Base-by-base conservation (phyloP, 768 basidiomycete species). In the Tulasnella sp. region DNA sequence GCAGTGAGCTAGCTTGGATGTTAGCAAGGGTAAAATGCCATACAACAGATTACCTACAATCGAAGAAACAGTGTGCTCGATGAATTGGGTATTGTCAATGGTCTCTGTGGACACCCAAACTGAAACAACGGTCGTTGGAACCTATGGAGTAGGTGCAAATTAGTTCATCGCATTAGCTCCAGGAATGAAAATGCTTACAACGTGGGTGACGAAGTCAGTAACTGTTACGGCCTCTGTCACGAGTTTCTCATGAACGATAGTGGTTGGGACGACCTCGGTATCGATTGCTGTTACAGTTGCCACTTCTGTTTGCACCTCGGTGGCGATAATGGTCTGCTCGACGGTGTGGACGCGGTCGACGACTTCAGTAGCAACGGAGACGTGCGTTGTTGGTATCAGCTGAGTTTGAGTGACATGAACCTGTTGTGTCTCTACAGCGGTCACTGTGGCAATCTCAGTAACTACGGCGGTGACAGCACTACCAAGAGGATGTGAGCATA, bases 281-380 rank as follows among this genome's bases (percentile, higher is more conserved):
- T 72, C 62, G 1, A 79, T 81, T 63, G 67, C 66, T 45, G 22
- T 71, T 75, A 7, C 66, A 22, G 72, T 73, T 66, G 60, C 12
- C 73, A 72, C 22, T 5, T 1, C 15, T 37, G 6, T 32, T 56
- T 27, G 13, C 27, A 19, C 20, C 24, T 77, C 71, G 31, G 80
- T 81, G 10, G 76, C 75, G 51, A 79, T 82, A 57, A 75, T 60
- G 40, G 77, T 79, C 60, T 77, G 69, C 56, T 79, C 75, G 43
- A 76, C 35, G 22, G 67, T 70, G 67, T 72, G 61, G 57, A 76
- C 77, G 20, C 53, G 24, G 68, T 80, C 77, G 57, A 77, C 70
- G 60, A 75, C 66, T 63, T 80, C 73, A 19, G 80, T 83, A 13
- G 78, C 81, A 33, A 78, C 71, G 72, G 73, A 82, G 42, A 80